A percentile compares a stretch with the other conserved stretches of the same genome.
Conservation (phyloP, 371 early-diverging fungal genomes). For the Vairimorpha ceranae region DNA sequence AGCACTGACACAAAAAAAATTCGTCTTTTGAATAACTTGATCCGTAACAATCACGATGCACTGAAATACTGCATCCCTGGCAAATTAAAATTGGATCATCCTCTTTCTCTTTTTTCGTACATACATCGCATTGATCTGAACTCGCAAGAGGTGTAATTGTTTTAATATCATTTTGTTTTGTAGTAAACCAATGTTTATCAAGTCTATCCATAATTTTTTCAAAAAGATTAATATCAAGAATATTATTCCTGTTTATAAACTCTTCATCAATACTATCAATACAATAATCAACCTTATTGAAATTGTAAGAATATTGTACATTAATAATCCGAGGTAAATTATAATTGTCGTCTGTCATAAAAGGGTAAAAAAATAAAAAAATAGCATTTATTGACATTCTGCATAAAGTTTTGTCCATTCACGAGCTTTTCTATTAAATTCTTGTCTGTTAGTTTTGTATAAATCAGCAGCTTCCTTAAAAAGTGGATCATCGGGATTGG, state of each 20-base stretch:
- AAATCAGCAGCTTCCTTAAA: slow-evolving; percentile 79
- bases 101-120: slow-evolving; percentile 39
- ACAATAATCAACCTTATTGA: slow-evolving; percentile 16
- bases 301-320: slow-evolving; percentile 1
- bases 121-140: slow-evolving; percentile 57
- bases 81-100: slow-evolving; percentile 55
- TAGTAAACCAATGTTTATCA: slow-evolving; percentile 57
- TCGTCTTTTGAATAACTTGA: slow-evolving; percentile 46
- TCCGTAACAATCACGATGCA: slow-evolving; percentile 63
- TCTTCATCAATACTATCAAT: slow-evolving; percentile 10
- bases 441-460: slow-evolving; percentile 68
- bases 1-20: slow-evolving; percentile 60
- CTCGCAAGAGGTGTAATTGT: slow-evolving; percentile 26
- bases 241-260: slow-evolving; percentile 15
- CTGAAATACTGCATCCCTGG: slow-evolving; percentile 61
- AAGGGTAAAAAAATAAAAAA: background rate
- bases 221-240: slow-evolving; percentile 11
- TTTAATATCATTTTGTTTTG: slow-evolving; percentile 40
- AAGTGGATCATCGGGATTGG: slow-evolving; percentile 95
- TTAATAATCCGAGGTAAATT: slow-evolving; percentile 1
- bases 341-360: background rate
- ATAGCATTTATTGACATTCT: slow-evolving; percentile 15
- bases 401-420: slow-evolving; percentile 73
- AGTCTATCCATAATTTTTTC: slow-evolving; percentile 59
- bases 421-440: slow-evolving; percentile 71